These are phyloP conservation scores for Hypoxylon lienhwacheense DNA, from an alignment of 495 filamentous ascomycete species.

Conservation along the genomic window DNA sequence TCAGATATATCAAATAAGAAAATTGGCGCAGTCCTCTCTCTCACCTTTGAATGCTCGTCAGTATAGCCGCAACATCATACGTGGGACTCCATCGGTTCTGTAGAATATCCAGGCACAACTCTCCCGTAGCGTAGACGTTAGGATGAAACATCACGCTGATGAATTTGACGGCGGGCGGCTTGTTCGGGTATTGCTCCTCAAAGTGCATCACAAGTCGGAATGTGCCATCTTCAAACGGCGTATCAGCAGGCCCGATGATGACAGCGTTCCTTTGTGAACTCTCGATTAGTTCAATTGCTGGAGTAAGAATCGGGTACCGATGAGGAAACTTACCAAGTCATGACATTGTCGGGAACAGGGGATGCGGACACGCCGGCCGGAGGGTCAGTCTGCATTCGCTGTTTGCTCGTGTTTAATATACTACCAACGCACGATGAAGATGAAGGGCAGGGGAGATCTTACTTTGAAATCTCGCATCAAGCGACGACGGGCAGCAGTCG, in stretches of 20 bases:
- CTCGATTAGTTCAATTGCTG: conserved; percentile 18
- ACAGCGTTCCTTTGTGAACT: conserved; percentile 81
- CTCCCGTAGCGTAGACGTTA: conserved; percentile 95
- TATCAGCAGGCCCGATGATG: conserved; percentile 96
- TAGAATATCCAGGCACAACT: conserved; percentile 94
- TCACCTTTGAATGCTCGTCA: conserved; percentile 97
- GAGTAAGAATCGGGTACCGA: neutral
- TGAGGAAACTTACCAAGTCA: conserved; percentile 79
- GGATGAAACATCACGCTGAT: conserved; percentile 99
- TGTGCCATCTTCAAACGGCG: conserved; percentile 97
- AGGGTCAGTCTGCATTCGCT: conserved; percentile 99
- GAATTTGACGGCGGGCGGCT: conserved; percentile 96
- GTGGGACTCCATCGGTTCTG: conserved; percentile 99
- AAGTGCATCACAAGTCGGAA: conserved; percentile 99
- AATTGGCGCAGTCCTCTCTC: conserved; percentile 3
- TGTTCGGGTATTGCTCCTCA: conserved; percentile 97
- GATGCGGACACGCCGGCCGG: conserved; percentile 96
- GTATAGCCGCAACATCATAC: conserved; percentile 94
- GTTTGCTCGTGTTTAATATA: conserved; percentile 11
- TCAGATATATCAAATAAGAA: conserved; percentile 9
- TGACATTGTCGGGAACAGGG: conserved; percentile 96
- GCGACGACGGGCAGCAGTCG: conserved; percentile 88
- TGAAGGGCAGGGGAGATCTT: conserved; percentile 29
- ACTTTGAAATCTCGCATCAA: conserved; percentile 99
- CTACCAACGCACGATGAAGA: neutral